Evolutionary conservation across 441 rosid species (phyloP).

Genomic region (Gossypium trilobum): DNA sequence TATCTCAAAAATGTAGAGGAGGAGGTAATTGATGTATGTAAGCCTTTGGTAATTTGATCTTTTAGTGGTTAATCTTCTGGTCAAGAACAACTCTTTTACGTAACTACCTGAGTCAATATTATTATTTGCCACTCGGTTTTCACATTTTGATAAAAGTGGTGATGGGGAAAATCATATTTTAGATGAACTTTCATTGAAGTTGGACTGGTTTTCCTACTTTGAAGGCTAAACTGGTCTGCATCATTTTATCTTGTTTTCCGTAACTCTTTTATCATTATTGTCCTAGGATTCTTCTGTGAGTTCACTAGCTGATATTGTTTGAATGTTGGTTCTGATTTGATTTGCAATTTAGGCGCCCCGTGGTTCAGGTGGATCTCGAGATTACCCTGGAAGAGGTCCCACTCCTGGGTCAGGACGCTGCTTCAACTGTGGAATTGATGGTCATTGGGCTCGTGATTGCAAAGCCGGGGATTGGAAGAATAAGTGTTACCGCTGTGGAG

Average conservation of each 20-base stretch:
- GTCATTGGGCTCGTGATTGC: conserved; percentile 79
- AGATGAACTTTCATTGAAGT: not conserved
- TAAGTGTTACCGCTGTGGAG: conserved; percentile 72
- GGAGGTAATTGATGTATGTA: not conserved
- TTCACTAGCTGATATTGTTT: not conserved
- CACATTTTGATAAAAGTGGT: not conserved
- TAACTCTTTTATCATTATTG: not conserved
- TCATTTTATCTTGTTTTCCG: not conserved
- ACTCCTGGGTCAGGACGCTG: conserved; percentile 75
- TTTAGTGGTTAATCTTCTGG: not conserved
- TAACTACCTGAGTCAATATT: not conserved
- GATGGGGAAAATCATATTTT: not conserved
- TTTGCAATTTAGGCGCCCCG: conserved; percentile 47
- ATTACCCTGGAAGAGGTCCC: conserved; percentile 49
- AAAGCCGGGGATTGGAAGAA: conserved; percentile 79
- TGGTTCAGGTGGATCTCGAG: conserved; percentile 58
- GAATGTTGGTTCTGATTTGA: not conserved
- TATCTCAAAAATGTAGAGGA: not conserved
- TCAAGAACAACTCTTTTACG: not conserved
- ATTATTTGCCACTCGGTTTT: not conserved
- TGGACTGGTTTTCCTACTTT: not conserved
- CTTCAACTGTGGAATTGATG: conserved; percentile 67
- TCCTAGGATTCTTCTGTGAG: not conserved
- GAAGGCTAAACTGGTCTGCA: not conserved
- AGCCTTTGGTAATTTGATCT: not conserved